A percentile compares a stretch with the other conserved stretches of the same genome.
phyloP scores from a whole-genome alignment of 2,329 filamentous ascomycete genomes.

The Fusarium dimerum region DNA sequence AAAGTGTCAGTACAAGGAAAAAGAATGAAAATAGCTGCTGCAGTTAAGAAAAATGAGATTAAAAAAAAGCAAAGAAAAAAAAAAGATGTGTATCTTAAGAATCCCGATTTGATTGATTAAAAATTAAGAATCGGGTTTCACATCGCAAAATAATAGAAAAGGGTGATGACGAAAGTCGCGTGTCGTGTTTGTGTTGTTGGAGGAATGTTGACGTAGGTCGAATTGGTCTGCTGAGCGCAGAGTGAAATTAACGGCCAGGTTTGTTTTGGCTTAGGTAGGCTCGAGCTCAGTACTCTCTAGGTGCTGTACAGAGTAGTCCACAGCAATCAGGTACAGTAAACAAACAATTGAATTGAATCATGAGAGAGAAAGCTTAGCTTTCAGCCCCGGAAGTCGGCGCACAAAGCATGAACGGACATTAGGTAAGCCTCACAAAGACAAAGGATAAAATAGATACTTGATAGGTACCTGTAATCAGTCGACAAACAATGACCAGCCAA shows the following conservation, averaged over 20 bases:
- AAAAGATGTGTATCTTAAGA: background rate
- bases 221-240: conserved; percentile 5
- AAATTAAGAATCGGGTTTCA: conserved; percentile 9
- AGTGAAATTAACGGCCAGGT: conserved; percentile 12
- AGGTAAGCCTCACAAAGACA: too few species aligned
- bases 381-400: too few species aligned
- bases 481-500: too few species aligned
- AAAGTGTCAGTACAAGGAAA: background rate
- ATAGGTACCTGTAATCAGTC: too few species aligned
- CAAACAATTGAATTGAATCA: too few species aligned
- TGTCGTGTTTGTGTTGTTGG: background rate
- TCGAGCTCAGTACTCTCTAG: too few species aligned
- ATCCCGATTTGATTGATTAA: background rate
- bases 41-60: too few species aligned
- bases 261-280: background rate
- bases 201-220: conserved; percentile 19
- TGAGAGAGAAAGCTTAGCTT: too few species aligned
- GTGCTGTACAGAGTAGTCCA: too few species aligned
- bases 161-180: conserved; percentile 5
- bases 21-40: background rate
- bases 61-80: background rate
- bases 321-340: too few species aligned
- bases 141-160: conserved; percentile 10
- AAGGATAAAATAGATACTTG: too few species aligned
- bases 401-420: too few species aligned